Evolutionary conservation across 2,329 filamentous ascomycete genomes (phyloP).

Genomic region (Cladosporium cucumerinum): DNA sequence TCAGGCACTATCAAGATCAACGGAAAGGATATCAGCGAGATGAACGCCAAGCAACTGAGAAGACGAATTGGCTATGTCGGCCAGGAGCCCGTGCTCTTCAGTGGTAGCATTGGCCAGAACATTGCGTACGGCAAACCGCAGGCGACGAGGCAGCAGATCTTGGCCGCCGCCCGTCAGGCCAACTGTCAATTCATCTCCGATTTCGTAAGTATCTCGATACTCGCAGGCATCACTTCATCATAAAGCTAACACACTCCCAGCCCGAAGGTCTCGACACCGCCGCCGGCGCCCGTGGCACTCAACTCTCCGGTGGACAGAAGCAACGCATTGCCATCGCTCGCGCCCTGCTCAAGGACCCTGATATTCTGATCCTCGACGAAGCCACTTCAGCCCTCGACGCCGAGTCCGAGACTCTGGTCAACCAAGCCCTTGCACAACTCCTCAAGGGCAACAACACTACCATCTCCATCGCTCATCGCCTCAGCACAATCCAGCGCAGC

Average conservation of each 20-base stretch:
- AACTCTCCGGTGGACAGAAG: slow-evolving; percentile 94
- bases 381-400: slow-evolving; percentile 91
- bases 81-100: slow-evolving; percentile 92
- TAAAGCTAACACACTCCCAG: slow-evolving; percentile 35
- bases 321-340: slow-evolving; percentile 96
- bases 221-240: not conserved
- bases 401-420: slow-evolving; percentile 94
- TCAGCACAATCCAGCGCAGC: slow-evolving; percentile 94
- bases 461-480: slow-evolving; percentile 92
- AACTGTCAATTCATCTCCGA: slow-evolving; percentile 97
- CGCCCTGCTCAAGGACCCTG: slow-evolving; percentile 89
- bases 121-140: slow-evolving; percentile 85
- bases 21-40: slow-evolving; percentile 72
- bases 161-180: slow-evolving; percentile 81
- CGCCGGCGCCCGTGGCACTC: slow-evolving; percentile 86
- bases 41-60: slow-evolving; percentile 92
- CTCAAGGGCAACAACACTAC: slow-evolving; percentile 89
- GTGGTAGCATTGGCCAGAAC: slow-evolving; percentile 79
- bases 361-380: slow-evolving; percentile 95
- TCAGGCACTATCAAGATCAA: slow-evolving; percentile 76
- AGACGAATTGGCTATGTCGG: slow-evolving; percentile 92
- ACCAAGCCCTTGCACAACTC: slow-evolving; percentile 77
- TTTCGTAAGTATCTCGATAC: slow-evolving; percentile 56
- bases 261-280: slow-evolving; percentile 93
- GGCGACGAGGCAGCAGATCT: slow-evolving; percentile 75